These are phyloP conservation scores for Chaetomiaceae sp. DNA, from an alignment of 2,329 filamentous ascomycete species.

Conservation along the genomic window DNA sequence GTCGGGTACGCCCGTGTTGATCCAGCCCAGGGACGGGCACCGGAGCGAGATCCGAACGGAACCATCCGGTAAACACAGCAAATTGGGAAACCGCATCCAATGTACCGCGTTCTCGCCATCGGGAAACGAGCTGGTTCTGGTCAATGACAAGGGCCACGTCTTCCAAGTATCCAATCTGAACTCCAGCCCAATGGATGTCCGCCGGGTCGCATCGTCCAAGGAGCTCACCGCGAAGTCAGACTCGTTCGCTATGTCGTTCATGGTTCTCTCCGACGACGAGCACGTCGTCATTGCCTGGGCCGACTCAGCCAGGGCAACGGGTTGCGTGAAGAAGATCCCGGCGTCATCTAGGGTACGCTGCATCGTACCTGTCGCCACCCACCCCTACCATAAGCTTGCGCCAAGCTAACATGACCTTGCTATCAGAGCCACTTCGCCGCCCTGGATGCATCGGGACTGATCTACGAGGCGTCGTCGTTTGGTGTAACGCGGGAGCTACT, in stretches of 20 bases:
- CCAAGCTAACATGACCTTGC: not conserved
- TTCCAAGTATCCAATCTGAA: slow-evolving; percentile 35
- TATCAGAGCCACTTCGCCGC: slow-evolving; percentile 4
- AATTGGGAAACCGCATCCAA: slow-evolving; percentile 35
- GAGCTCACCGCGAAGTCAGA: slow-evolving; percentile 34
- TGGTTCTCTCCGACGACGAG: slow-evolving; percentile 33
- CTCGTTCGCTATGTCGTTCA: slow-evolving; percentile 34
- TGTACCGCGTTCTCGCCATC: slow-evolving; percentile 34
- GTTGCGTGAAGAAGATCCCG: slow-evolving; percentile 29
- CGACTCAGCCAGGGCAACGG: slow-evolving; percentile 30
- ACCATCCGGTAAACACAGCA: slow-evolving; percentile 26
- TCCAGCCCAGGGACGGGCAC: slow-evolving; percentile 34
- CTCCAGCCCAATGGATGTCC: slow-evolving; percentile 33
- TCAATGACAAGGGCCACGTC: slow-evolving; percentile 36
- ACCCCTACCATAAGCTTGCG: not conserved
- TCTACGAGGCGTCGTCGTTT: slow-evolving; percentile 5
- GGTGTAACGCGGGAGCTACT: not conserved
- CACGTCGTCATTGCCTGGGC: slow-evolving; percentile 35
- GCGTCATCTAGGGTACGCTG: slow-evolving; percentile 12
- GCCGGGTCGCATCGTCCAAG: slow-evolving; percentile 30
- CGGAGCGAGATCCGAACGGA: slow-evolving; percentile 31
- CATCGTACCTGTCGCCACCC: too few species aligned
- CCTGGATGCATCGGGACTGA: slow-evolving; percentile 3
- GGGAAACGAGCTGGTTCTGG: slow-evolving; percentile 34
- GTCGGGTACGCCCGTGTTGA: slow-evolving; percentile 34